Conservation (phyloP, 192 early-diverging fungal genomes). For the Backusella tuberculispora region DNA sequence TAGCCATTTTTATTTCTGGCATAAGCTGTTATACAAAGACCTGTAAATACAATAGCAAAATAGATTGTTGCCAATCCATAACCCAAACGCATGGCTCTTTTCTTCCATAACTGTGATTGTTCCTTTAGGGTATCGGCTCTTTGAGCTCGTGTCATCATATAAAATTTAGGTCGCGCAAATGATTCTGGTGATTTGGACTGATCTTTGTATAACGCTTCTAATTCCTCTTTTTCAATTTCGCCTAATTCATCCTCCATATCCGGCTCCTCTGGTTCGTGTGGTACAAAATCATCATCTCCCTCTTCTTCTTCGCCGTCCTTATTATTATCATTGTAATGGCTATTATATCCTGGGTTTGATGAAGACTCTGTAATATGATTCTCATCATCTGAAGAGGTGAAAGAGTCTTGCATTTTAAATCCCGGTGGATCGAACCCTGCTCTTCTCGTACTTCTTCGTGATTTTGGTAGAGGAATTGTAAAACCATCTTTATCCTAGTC, state of each 20-base stretch:
- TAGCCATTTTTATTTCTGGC: constrained; percentile 12
- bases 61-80: background rate
- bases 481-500: constrained; percentile 11
- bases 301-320: background rate
- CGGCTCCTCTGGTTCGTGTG: background rate
- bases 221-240: background rate
- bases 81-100: background rate
- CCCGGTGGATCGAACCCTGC: background rate
- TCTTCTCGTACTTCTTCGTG: background rate
- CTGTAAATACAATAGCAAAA: background rate
- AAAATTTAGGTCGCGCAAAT: background rate
- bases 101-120: background rate
- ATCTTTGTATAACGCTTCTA: background rate
- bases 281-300: background rate
- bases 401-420: background rate
- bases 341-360: background rate
- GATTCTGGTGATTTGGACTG: background rate
- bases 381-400: background rate
- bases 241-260: background rate
- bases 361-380: background rate
- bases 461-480: background rate
- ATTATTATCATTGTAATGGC: background rate
- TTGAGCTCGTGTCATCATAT: constrained; percentile 1
- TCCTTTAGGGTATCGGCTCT: background rate
- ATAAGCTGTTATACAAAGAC: background rate